A percentile compares a stretch with the other conserved stretches of the same genome.
Conservation (phyloP, 2,329 filamentous ascomycete species). For the Teratosphaeria viscida region DNA sequence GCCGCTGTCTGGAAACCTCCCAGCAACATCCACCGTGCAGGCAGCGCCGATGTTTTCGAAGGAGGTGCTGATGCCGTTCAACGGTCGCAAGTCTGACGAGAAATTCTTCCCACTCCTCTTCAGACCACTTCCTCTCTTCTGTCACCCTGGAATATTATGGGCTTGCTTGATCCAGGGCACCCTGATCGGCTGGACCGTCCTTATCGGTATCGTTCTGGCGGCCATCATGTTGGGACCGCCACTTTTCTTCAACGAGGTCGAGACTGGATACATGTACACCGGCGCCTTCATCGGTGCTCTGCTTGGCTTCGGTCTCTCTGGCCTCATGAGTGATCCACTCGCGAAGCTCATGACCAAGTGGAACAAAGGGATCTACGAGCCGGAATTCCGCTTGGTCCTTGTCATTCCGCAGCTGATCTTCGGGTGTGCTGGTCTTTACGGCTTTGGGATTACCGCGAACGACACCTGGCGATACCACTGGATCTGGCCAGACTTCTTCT, state of each 20-base stretch:
- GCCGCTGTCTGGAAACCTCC: not conserved
- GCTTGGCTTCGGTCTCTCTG: slow-evolving; percentile 65
- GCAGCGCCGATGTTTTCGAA: slow-evolving; percentile 11
- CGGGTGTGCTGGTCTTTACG: slow-evolving; percentile 68
- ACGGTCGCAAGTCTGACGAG: slow-evolving; percentile 72
- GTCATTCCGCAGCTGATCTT: slow-evolving; percentile 73
- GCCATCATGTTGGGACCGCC: slow-evolving; percentile 72
- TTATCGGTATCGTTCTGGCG: slow-evolving; percentile 76
- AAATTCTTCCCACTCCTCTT: slow-evolving; percentile 54
- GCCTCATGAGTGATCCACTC: slow-evolving; percentile 61
- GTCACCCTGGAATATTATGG: slow-evolving; percentile 81
- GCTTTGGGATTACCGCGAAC: slow-evolving; percentile 65
- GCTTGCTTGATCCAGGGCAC: slow-evolving; percentile 71
- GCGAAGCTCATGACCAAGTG: slow-evolving; percentile 58
- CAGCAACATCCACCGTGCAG: not conserved
- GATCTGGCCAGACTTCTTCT: slow-evolving; percentile 68
- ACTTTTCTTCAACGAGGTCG: slow-evolving; percentile 68
- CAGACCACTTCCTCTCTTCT: slow-evolving; percentile 70
- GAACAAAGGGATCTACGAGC: slow-evolving; percentile 79
- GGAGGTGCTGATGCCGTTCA: slow-evolving; percentile 46
- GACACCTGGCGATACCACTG: slow-evolving; percentile 55
- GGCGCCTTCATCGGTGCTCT: slow-evolving; percentile 78
- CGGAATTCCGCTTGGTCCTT: slow-evolving; percentile 77
- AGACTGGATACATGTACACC: slow-evolving; percentile 79
- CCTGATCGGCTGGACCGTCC: slow-evolving; percentile 91